Percentiles rank a stretch among this genome's conserved stretches.
These are phyloP conservation scores for Thuja plicata DNA, from an alignment of 83 land plant genomes.

Conservation along the genomic window DNA sequence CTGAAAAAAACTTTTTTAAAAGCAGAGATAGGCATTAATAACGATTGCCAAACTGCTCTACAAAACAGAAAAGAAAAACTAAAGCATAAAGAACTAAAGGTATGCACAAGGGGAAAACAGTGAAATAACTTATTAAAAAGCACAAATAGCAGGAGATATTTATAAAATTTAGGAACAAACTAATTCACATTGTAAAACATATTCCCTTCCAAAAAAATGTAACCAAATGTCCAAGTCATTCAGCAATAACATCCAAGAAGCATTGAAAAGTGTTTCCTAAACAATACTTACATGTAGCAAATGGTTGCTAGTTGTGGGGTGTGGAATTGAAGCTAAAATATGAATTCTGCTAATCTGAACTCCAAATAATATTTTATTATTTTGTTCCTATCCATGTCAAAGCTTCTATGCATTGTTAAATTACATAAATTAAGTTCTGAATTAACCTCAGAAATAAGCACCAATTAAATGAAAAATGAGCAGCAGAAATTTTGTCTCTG, in stretches of 20 bases:
- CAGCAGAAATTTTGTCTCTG: background rate
- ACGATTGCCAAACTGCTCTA: background rate
- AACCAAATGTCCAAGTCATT: background rate
- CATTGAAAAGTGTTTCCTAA: background rate
- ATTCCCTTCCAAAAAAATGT: background rate
- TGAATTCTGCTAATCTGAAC: background rate
- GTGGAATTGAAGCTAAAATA: slow-evolving; percentile 1
- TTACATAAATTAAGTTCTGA: background rate
- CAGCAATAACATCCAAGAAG: background rate
- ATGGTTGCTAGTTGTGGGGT: background rate
- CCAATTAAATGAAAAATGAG: background rate
- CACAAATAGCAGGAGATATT: background rate
- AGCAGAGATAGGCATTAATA: background rate
- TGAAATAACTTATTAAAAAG: background rate
- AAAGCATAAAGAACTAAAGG: background rate
- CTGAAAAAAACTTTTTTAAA: background rate
- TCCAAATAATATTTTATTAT: background rate
- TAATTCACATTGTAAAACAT: background rate
- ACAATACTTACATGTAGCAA: too few species aligned
- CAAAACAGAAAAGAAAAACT: background rate
- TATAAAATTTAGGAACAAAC: background rate
- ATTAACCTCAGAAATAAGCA: background rate
- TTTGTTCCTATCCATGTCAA: background rate
- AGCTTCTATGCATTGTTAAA: background rate
- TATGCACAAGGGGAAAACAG: background rate